Conservation (phyloP, 441 rosid genomes). For the Populus trichocarpa region DNA sequence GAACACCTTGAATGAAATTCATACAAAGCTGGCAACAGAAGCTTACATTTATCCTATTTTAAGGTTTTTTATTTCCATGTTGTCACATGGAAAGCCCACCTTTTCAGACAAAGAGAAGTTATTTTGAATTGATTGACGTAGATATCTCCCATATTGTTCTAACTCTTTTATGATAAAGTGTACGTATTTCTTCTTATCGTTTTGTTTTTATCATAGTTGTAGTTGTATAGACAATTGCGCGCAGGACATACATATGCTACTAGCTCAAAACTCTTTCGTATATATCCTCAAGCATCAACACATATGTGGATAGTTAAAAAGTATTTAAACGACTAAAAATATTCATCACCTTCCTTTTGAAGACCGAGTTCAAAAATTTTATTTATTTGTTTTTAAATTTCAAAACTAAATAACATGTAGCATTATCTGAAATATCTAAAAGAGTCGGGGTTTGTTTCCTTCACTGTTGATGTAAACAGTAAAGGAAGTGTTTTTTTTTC, state of each 20-base stretch:
- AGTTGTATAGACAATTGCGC: not conserved
- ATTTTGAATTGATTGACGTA: conserved; percentile 26
- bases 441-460: no score
- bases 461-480: no score
- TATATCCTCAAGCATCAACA: not conserved
- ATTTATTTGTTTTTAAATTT: no score
- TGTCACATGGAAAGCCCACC: conserved; percentile 28
- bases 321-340: not conserved
- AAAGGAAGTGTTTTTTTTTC: no score
- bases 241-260: not conserved
- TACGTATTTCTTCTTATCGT: no score
- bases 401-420: not conserved
- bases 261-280: not conserved
- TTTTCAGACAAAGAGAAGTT: conserved; percentile 10
- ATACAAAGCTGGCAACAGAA: conserved; percentile 18
- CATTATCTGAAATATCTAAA: no score
- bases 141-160: conserved; percentile 48
- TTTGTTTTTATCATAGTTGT: not conserved
- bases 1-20: conserved; percentile 4
- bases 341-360: not conserved
- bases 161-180: conserved; percentile 15
- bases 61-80: conserved; percentile 1
- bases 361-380: not conserved
- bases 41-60: conserved; percentile 30
- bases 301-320: not conserved